Base-by-base conservation (phyloP, 23 red algal genomes). In the Gracilaria caudata region DNA sequence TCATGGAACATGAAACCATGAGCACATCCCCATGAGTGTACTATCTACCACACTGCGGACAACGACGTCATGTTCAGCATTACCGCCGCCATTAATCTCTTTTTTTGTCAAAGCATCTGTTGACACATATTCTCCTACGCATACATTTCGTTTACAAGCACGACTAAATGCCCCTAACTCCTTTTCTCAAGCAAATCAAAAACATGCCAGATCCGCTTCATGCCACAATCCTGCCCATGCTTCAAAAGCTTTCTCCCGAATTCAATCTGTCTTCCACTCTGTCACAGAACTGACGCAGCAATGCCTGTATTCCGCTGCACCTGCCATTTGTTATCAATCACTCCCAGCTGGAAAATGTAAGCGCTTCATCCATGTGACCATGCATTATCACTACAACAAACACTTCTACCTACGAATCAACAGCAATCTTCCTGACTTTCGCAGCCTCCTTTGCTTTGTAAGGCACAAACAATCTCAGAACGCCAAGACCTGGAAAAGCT, bases 401-500 rank as follows among this genome's bases (percentile, higher is more conserved):
- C 21, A n/a, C 29, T 11, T 17, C 30, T 19, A 66, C 26, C 25
- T 75, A 75, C 2, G 70, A 75, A 75, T 75, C 39, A 43, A 75
- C 38, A 43, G 70, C 3, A 45, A 75, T 33, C 21, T 47, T 75
- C 49, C 70, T 47, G 4, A 75, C 70, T 21, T 75, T 75, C 66
- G 28, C 36, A 47, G 33, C 40, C 49, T 4, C 70, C 29, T 45
- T 75, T 1, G 70, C 9, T 33, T 75, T 75, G 70, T 75, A 75
- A 4, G 70, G 70, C 11, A 75, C 38, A 49, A 75, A 75, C n/a
- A 75, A 1, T 49, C 70, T 6, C 5, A 75, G 19, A 16, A 75
- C 70, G 47, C 70, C 70, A 49, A 75, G 70, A 30, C 70, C 70
- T 23, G 70, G 70, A 75, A 29, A 75, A 30, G 37, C 6, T n/a